A percentile compares a stretch with the other conserved stretches of the same genome.
Evolutionary conservation across 2,329 filamentous ascomycete genomes (phyloP).

Genomic region (Chrysoporthe deuterocubensis): DNA sequence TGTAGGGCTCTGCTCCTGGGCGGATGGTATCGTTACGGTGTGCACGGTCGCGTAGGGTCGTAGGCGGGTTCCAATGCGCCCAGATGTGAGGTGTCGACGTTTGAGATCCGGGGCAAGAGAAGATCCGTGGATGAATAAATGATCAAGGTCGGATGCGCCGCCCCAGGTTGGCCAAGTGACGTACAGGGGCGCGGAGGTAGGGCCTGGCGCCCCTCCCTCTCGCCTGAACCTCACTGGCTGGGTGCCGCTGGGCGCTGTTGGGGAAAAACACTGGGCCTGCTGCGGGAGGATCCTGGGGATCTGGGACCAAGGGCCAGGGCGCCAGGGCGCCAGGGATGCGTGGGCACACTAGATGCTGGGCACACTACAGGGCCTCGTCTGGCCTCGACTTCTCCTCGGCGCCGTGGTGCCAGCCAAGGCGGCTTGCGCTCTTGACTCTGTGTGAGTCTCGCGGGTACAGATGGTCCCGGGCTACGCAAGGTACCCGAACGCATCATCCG

Average conservation of each 20-base stretch:
- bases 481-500: no score
- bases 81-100: slow-evolving; percentile 10
- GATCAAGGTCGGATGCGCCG: slow-evolving; percentile 12
- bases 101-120: not conserved
- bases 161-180: slow-evolving; percentile 28
- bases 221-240: no score
- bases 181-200: slow-evolving; percentile 8
- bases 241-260: not conserved
- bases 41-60: not conserved
- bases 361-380: no score
- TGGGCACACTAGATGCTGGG: no score
- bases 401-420: no score
- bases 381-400: no score
- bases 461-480: no score
- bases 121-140: not conserved
- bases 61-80: not conserved
- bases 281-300: not conserved
- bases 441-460: no score
- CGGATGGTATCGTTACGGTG: not conserved
- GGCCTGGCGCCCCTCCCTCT: not conserved
- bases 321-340: not conserved
- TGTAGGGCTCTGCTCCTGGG: not conserved
- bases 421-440: no score
- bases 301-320: not conserved
- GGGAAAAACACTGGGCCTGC: not conserved